Percentiles rank a stretch among this genome's conserved stretches.
phyloP scores from a whole-genome alignment of 768 basidiomycete species.

The Suillus spraguei region DNA sequence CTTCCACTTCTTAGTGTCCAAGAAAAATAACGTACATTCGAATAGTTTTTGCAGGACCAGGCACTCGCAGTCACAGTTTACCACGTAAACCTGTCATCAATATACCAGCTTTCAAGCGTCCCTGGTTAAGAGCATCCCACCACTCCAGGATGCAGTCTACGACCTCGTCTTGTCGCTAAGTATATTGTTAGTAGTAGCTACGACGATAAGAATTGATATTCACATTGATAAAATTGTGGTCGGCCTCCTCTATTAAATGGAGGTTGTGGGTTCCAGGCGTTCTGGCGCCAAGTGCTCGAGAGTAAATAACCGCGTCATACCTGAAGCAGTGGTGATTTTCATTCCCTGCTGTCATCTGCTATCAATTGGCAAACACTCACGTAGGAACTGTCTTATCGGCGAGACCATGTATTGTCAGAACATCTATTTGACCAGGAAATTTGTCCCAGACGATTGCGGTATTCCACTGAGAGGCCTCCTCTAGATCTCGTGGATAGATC shows the following conservation, averaged over 20 bases:
- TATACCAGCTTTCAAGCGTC: constrained; percentile 60
- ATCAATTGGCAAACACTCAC: constrained; percentile 42
- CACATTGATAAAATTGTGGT: constrained; percentile 77
- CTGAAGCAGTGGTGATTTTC: constrained; percentile 36
- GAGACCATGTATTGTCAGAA: constrained; percentile 76
- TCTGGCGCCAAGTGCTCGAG: constrained; percentile 57
- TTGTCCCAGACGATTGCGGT: constrained; percentile 65
- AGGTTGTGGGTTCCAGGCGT: constrained; percentile 72
- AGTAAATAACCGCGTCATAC: constrained; percentile 74
- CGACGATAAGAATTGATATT: constrained; percentile 1
- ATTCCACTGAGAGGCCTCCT: constrained; percentile 65
- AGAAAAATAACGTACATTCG: neutral
- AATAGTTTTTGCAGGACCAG: neutral
- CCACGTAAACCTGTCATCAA: constrained; percentile 60
- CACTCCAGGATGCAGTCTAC: constrained; percentile 70
- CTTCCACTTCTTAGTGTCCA: neutral
- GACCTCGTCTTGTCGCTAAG: constrained; percentile 63
- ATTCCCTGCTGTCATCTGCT: neutral
- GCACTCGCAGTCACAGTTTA: constrained; percentile 40
- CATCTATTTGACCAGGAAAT: constrained; percentile 65
- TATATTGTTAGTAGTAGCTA: constrained; percentile 6
- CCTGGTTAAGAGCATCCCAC: constrained; percentile 51
- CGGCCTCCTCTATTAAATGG: constrained; percentile 70
- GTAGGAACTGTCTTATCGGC: constrained; percentile 67
- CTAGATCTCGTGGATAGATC: constrained; percentile 61